A percentile compares a stretch with the other conserved stretches of the same genome.
Evolutionary conservation across 108 stramenopile species (phyloP).

Genomic region (Nitzschia sp.): DNA sequence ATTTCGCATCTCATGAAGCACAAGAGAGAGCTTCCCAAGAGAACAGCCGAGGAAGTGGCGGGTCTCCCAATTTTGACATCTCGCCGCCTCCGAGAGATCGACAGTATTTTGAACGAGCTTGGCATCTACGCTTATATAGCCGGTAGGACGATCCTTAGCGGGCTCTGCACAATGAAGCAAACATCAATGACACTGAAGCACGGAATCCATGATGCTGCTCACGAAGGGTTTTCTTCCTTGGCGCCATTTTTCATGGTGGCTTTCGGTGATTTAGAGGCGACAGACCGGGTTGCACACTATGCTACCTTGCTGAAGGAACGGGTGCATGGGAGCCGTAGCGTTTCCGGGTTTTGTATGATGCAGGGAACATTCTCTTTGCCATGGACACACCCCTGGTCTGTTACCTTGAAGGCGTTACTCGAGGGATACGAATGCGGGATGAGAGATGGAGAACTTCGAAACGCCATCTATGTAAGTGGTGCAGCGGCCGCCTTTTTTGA

Average conservation of each 20-base stretch:
- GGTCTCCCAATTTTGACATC: not conserved
- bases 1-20: slow-evolving; percentile 8
- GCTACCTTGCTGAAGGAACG: not conserved
- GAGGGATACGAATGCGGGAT: slow-evolving; percentile 6
- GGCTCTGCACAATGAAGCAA: slow-evolving; percentile 5
- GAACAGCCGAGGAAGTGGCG: slow-evolving; percentile 2
- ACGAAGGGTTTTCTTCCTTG: not conserved
- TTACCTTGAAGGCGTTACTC: not conserved
- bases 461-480: slow-evolving; percentile 11
- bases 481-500: not conserved
- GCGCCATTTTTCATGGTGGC: slow-evolving; percentile 20
- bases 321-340: not conserved
- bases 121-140: slow-evolving; percentile 6
- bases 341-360: slow-evolving; percentile 1
- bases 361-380: slow-evolving; percentile 4
- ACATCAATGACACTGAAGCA: slow-evolving; percentile 3
- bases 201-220: not conserved
- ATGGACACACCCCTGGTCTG: not conserved
- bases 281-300: not conserved
- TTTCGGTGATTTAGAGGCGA: not conserved
- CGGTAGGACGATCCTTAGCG: not conserved
- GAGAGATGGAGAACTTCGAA: not conserved
- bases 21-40: slow-evolving; percentile 4
- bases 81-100: not conserved
- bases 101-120: slow-evolving; percentile 2